These are phyloP conservation scores for Stevia rebaudiana DNA, from an alignment of 140 eudicot species.

Conservation along the genomic window DNA sequence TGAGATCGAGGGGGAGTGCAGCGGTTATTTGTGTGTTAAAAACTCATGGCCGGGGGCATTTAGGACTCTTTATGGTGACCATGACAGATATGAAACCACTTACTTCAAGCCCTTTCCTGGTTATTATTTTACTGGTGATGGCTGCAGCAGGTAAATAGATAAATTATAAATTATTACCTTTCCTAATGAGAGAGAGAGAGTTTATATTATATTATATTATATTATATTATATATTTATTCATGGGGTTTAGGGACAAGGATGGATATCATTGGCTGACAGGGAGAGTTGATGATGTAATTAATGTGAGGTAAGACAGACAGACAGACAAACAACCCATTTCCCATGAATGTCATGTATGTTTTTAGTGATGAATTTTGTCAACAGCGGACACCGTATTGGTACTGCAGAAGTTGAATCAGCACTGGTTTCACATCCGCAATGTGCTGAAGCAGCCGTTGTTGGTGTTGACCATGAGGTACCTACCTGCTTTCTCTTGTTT, in stretches of 20 bases:
- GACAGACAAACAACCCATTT: no score
- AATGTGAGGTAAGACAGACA: slow-evolving; percentile 99
- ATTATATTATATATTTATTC: no score
- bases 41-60: slow-evolving; percentile 97
- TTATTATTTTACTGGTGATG: slow-evolving; percentile 95
- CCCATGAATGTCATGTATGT: no score
- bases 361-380: slow-evolving; percentile 6
- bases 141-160: slow-evolving; percentile 85
- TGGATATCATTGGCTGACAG: slow-evolving; percentile 99
- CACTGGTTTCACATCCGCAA: slow-evolving; percentile 97
- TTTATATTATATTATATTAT: no score
- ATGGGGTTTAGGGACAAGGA: slow-evolving; percentile 99
- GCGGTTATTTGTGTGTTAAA: slow-evolving; percentile 88
- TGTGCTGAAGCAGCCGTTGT: slow-evolving; percentile 99
- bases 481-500: no score
- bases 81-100: slow-evolving; percentile 96
- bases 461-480: slow-evolving; percentile 97
- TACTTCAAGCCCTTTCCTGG: slow-evolving; percentile 89
- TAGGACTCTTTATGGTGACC: slow-evolving; percentile 93
- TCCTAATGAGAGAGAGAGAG: no score
- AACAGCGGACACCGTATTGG: slow-evolving; percentile 98
- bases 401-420: slow-evolving; percentile 98
- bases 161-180: no score
- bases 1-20: slow-evolving; percentile 96
- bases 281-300: slow-evolving; percentile 97